A percentile compares a stretch with the other conserved stretches of the same genome.
Conservation (phyloP, 2,329 filamentous ascomycete genomes). For the Arthrobotrys megalospora region DNA sequence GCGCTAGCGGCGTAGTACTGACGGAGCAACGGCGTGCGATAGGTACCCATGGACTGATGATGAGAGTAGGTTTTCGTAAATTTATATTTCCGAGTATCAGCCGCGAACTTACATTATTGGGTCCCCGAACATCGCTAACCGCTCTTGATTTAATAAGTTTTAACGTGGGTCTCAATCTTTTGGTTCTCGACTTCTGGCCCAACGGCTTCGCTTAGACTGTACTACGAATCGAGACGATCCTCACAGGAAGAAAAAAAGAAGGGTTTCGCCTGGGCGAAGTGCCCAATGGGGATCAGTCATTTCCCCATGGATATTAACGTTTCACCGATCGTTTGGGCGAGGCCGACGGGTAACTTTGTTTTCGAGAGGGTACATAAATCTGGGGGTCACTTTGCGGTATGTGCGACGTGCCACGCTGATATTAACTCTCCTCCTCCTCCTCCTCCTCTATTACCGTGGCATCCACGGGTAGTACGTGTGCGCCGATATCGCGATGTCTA, state of each 20-base stretch:
- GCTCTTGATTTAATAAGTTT: constrained; percentile 71
- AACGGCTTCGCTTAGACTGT: constrained; percentile 78
- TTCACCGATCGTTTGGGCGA: constrained; percentile 73
- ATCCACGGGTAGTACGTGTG: neutral
- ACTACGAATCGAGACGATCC: constrained; percentile 74
- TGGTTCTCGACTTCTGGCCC: constrained; percentile 79
- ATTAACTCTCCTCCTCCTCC: constrained; percentile 60
- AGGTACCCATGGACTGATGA: constrained; percentile 52
- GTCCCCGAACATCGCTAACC: constrained; percentile 73
- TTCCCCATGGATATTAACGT: constrained; percentile 75
- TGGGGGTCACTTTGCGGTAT: constrained; percentile 63
- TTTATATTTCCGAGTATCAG: neutral
- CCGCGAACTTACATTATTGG: constrained; percentile 67
- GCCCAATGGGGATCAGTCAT: constrained; percentile 72
- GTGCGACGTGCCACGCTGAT: constrained; percentile 60
- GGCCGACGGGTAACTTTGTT: constrained; percentile 75
- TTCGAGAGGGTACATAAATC: constrained; percentile 69
- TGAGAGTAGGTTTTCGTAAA: constrained; percentile 28
- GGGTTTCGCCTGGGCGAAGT: constrained; percentile 64
- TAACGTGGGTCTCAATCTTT: constrained; percentile 82
- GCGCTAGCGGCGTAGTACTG: constrained; percentile 1
- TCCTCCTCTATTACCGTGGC: neutral
- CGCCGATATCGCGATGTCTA: constrained; percentile 70
- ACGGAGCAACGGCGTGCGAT: neutral
- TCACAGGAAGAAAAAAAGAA: constrained; percentile 65